These are phyloP conservation scores for Sporopachydermia quercuum DNA, from an alignment of 805 yeast genomes.

Conservation along the genomic window DNA sequence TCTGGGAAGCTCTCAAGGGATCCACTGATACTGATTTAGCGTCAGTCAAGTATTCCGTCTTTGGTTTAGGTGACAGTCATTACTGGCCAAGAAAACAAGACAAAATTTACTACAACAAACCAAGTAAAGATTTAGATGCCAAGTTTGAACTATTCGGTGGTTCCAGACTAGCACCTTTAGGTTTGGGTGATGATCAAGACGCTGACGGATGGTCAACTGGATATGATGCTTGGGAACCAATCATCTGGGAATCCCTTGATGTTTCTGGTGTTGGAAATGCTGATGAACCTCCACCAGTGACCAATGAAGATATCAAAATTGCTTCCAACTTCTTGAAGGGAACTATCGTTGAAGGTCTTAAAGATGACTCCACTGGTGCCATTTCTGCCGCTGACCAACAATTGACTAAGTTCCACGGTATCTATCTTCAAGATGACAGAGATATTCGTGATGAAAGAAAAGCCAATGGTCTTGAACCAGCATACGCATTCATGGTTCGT, in stretches of 20 bases:
- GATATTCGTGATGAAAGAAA: constrained; percentile 89
- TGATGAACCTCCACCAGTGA: constrained; percentile 79
- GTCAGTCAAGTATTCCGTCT: constrained; percentile 40
- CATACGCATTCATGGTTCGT: constrained; percentile 93
- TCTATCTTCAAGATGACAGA: constrained; percentile 97
- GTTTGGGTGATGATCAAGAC: constrained; percentile 94
- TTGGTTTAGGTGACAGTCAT: constrained; percentile 69
- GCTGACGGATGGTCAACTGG: constrained; percentile 92
- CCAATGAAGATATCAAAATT: constrained; percentile 91
- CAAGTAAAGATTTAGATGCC: constrained; percentile 57
- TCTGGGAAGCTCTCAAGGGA: constrained; percentile 59
- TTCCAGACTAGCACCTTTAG: constrained; percentile 54
- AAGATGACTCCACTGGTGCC: constrained; percentile 78
- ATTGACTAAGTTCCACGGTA: constrained; percentile 93
- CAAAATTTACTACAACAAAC: constrained; percentile 85
- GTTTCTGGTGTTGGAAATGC: constrained; percentile 70
- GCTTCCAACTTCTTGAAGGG: constrained; percentile 84
- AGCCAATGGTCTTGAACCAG: constrained; percentile 87
- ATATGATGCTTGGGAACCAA: constrained; percentile 75
- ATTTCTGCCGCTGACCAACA: constrained; percentile 86
- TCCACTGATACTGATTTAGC: constrained; percentile 53
- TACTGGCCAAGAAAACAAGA: constrained; percentile 98
- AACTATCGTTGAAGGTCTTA: constrained; percentile 75
- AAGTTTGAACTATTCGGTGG: constrained; percentile 62
- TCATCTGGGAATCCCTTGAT: constrained; percentile 77